A percentile compares a stretch with the other conserved stretches of the same genome.
These are phyloP conservation scores for Trypethelium eluteriae DNA, from an alignment of 495 filamentous ascomycete genomes.

Conservation along the genomic window DNA sequence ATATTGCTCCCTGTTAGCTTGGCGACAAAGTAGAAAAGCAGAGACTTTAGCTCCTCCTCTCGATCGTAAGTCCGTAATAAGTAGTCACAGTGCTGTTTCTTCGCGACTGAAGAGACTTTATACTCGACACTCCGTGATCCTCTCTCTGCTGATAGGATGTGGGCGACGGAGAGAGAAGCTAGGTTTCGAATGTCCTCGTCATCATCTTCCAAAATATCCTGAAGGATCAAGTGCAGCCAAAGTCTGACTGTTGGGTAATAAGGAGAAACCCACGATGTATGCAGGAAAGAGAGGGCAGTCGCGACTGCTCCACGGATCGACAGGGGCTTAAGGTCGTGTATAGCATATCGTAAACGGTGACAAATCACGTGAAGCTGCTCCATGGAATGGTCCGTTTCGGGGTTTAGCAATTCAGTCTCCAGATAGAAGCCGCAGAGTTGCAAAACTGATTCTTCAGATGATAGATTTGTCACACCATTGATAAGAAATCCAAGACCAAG, in stretches of 20 bases:
- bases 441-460: neutral
- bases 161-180: conserved; percentile 45
- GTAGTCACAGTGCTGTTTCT: conserved; percentile 41
- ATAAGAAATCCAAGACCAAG: neutral
- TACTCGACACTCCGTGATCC: conserved; percentile 17
- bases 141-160: conserved; percentile 30
- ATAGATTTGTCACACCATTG: neutral
- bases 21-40: conserved; percentile 17
- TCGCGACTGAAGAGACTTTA: conserved; percentile 42
- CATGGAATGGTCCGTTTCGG: conserved; percentile 2
- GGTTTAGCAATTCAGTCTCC: conserved; percentile 12
- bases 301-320: conserved; percentile 18
- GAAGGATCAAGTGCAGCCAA: conserved; percentile 44
- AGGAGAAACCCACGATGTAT: neutral
- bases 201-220: conserved; percentile 72
- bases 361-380: neutral
- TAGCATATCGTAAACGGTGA: neutral
- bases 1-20: conserved; percentile 4
- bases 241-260: neutral
- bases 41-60: neutral
- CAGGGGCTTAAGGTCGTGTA: neutral
- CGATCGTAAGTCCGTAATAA: conserved; percentile 31
- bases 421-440: conserved; percentile 3
- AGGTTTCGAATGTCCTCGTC: conserved; percentile 76
- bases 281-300: conserved; percentile 10